Conservation (phyloP, 495 filamentous ascomycete genomes). For the Diplogelasinospora grovesii region DNA sequence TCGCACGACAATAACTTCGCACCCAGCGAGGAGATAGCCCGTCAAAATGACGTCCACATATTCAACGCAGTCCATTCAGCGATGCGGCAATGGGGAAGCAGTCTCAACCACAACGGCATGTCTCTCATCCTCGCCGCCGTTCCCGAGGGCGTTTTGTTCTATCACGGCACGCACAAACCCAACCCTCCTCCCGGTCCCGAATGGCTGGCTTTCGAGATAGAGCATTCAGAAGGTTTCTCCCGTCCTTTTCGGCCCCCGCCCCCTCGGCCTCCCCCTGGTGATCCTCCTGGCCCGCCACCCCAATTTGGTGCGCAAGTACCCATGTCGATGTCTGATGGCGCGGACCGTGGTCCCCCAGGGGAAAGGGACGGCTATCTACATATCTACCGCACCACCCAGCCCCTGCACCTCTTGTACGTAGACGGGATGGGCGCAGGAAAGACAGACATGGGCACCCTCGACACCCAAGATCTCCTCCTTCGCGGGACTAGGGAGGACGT, state of each 20-base stretch:
- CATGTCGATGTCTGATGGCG: too few species aligned
- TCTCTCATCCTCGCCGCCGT: constrained; percentile 55
- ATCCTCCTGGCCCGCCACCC: too few species aligned
- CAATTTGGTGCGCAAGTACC: not conserved
- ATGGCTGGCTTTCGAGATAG: constrained; percentile 66
- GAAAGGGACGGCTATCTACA: constrained; percentile 45
- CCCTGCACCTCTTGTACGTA: constrained; percentile 52
- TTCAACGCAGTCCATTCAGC: constrained; percentile 63
- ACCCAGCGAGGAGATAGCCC: constrained; percentile 10
- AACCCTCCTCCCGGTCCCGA: constrained; percentile 45
- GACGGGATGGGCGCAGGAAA: constrained; percentile 58
- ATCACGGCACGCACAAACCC: constrained; percentile 47
- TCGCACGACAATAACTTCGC: too few species aligned
- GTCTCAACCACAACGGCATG: constrained; percentile 63
- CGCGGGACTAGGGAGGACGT: constrained; percentile 11
- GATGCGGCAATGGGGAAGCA: constrained; percentile 60
- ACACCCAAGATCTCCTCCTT: constrained; percentile 52
- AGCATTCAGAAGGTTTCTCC: constrained; percentile 58
- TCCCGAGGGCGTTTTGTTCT: constrained; percentile 52
- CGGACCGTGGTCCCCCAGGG: too few species aligned
- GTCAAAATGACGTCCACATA: constrained; percentile 51
- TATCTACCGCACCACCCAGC: constrained; percentile 41
- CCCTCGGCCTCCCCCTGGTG: not conserved
- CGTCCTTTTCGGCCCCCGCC: constrained; percentile 6
- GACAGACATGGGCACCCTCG: constrained; percentile 51